Percentiles rank a stretch among this genome's conserved stretches.
These are phyloP conservation scores for Mytilinidion resinicola DNA, from an alignment of 495 filamentous ascomycete species.

Conservation along the genomic window DNA sequence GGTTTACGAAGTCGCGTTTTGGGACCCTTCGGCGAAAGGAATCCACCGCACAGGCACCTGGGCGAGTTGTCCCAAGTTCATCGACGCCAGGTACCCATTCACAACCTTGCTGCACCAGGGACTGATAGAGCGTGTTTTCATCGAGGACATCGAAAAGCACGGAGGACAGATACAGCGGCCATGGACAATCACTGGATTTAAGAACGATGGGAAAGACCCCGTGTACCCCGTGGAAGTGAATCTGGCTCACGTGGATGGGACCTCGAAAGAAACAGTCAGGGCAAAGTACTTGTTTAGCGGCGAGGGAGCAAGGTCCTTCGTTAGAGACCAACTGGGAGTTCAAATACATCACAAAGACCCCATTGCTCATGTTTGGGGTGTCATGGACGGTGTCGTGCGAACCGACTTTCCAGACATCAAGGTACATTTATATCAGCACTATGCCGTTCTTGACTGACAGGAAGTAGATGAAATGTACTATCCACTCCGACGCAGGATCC, in stretches of 20 bases:
- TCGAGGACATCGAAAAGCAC: slow-evolving; percentile 57
- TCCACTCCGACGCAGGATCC: slow-evolving; percentile 45
- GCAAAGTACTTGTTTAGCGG: slow-evolving; percentile 62
- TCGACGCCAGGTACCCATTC: slow-evolving; percentile 61
- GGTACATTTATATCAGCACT: slow-evolving; percentile 17
- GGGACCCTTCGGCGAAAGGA: slow-evolving; percentile 51
- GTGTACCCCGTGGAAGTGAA: slow-evolving; percentile 60
- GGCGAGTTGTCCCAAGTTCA: slow-evolving; percentile 58
- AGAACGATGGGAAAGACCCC: slow-evolving; percentile 51
- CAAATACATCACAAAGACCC: slow-evolving; percentile 58
- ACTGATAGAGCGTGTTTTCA: slow-evolving; percentile 58
- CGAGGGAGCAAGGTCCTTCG: slow-evolving; percentile 58
- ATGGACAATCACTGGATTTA: slow-evolving; percentile 57
- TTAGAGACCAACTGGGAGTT: slow-evolving; percentile 54
- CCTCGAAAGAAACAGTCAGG: slow-evolving; percentile 56
- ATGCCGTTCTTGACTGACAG: slow-evolving; percentile 4
- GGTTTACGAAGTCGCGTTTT: slow-evolving; percentile 63
- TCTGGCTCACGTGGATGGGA: slow-evolving; percentile 69
- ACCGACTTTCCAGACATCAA: slow-evolving; percentile 46
- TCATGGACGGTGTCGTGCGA: slow-evolving; percentile 42
- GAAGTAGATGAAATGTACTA: slow-evolving; percentile 79
- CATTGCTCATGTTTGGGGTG: slow-evolving; percentile 49
- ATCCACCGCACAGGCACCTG: slow-evolving; percentile 57
- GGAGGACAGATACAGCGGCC: slow-evolving; percentile 53
- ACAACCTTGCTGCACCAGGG: slow-evolving; percentile 61